Base-by-base conservation (phyloP, 169 alveolate species). In the Plasmodium gonderi region DNA sequence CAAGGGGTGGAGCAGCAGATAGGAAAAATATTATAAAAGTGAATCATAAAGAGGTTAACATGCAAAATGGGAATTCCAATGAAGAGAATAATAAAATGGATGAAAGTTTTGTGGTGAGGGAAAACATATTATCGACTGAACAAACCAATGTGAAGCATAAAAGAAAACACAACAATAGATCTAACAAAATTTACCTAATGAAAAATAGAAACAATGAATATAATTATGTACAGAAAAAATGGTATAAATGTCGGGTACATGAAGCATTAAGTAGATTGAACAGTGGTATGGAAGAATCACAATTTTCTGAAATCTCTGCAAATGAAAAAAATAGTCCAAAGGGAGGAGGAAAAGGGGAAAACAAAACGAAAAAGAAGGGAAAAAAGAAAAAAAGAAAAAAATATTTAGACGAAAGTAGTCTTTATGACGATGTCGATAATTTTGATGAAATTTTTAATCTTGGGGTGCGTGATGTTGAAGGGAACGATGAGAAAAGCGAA, bases 371-470 rank as follows among this genome's bases (percentile, higher is more conserved):
- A 31, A 31, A 29, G 12, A 8, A n/a, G 3, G 33, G 31, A 3
- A 49, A 31, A 79, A 38, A 75, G 47, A 83, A 69, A 38, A 72
- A 40, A 47, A 74, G 31, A 72, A 85, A 85, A 54, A 87, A 51
- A 75, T 7, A 75, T 11, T 40, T 36, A 60, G 74, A 60, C 47
- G 31, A 60, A 47, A 65, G 42, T 79, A 14, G 54, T 26, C 20
- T 79, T 82, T 68, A 80, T 67, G 81, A 69, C 20, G 91, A 82
- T 8, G 42, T 36, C 1, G 85, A 74, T 7, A 65, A 87, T 17
- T 74, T 75, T 87, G 89, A 87, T 87, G 93, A 87, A n/a, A 54
- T 87, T 44, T 87, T 87, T 47, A 17, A 74, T 5, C 26, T 51
- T 47, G 26, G 31, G 17, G 8, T 33, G 68, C 17, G 44, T 38